Percentiles rank a stretch among this genome's conserved stretches.
Evolutionary conservation across 129 eudicot genomes (phyloP).

Genomic region (Deinandra increscens): DNA sequence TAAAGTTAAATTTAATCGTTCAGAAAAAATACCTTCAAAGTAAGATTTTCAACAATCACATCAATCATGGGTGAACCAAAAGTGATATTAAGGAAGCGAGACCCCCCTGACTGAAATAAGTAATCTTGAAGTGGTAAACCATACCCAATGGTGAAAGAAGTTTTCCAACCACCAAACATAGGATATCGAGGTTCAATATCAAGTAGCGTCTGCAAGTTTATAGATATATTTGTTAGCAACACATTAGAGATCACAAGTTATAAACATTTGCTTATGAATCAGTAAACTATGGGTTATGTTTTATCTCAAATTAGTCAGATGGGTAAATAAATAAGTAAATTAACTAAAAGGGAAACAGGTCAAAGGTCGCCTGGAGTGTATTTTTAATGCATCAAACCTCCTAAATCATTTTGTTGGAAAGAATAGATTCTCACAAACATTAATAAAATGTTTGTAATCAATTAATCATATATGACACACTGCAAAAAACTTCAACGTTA

Average conservation of each 20-base stretch:
- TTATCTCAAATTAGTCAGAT: not conserved
- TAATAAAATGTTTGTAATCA: too few species aligned
- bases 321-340: not conserved
- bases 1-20: slow-evolving; percentile 16
- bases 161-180: slow-evolving; percentile 98
- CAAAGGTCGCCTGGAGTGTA: not conserved
- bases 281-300: not conserved
- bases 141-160: slow-evolving; percentile 90
- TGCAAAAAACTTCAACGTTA: not conserved
- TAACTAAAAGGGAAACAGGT: not conserved
- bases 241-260: not conserved
- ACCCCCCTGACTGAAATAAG: slow-evolving; percentile 73
- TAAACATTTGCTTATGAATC: not conserved
- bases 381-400: not conserved
- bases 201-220: slow-evolving; percentile 69
- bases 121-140: slow-evolving; percentile 84
- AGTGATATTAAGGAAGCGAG: slow-evolving; percentile 61
- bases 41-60: slow-evolving; percentile 70
- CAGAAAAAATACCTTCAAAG: slow-evolving; percentile 60
- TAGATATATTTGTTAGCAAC: slow-evolving; percentile 21
- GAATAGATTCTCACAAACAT: not conserved
- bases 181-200: slow-evolving; percentile 96
- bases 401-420: not conserved
- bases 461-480: slow-evolving; percentile 1
- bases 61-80: slow-evolving; percentile 87